Base-by-base conservation (phyloP, 139 green algal species). In the Chlorella sp. region DNA sequence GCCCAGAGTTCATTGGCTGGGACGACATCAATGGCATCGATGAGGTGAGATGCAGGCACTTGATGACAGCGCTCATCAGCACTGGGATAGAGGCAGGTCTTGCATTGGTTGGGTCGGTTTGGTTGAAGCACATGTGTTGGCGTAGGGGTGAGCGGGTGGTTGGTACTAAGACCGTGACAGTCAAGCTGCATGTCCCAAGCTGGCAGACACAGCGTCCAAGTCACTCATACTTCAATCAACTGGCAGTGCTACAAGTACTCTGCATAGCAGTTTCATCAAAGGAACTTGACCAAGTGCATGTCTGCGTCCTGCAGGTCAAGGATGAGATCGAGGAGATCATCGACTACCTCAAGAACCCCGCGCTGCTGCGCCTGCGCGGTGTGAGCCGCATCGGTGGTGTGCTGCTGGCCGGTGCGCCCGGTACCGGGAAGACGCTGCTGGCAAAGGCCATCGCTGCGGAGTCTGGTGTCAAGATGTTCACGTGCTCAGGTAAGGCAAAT, bases 401-500 rank as follows among this genome's bases (percentile, higher is more conserved):
- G 59, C 76, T 88, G 80, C 78, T 88, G 62, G 83, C 83, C 1
- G 83, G 83, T 5, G 74, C 83, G 4, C 83, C 83, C 2, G 83
- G 94, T 35, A 98, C 94, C 1, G 94, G 93, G 62, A 98, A 98
- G 85, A 99, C 95, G 31, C 87, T 98, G 82, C 87, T 99, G 73
- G 95, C 95, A 35, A 97, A 97, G 81, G 93, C 95, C 1, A 97
- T 97, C 23, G 95, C 95, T 26, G 95, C 89, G 31, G 95, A 99
- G 83, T 88, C 87, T 22, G 90, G 90, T 55, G 95, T 99, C 34
- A 93, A 73, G 67, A 88, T 88, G 83, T 89, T 95, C 42, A 74
- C 87, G 32, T 88, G 83, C 80, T 82, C 73, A 27, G 83, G 72
- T 77, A 50, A 30, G 50, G 23, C 49, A n/a, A n/a, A n/a, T n/a